phyloP scores from a whole-genome alignment of 202 grass and related monocot genomes.

The Tripidium arundinaceum region DNA sequence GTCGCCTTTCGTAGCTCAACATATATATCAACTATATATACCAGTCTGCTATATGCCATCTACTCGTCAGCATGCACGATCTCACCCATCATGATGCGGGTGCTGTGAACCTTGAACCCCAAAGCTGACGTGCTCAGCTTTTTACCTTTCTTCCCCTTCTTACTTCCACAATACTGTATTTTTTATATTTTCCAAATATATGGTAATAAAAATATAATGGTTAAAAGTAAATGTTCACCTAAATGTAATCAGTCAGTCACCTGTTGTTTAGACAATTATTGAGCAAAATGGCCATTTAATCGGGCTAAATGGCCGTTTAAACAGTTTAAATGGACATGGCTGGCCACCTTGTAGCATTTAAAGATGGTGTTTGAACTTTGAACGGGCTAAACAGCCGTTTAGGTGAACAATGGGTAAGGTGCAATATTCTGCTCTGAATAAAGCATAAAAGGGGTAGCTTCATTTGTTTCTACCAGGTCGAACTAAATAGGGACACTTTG shows the following conservation, averaged over 20 bases:
- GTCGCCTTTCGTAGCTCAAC: neutral
- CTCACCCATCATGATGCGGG: constrained; percentile 89
- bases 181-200: neutral
- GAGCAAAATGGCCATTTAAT: neutral
- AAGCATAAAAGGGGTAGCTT: neutral
- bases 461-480: neutral
- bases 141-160: constrained; percentile 85
- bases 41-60: neutral
- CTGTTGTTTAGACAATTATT: neutral
- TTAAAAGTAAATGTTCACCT: neutral
- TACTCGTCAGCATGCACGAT: constrained; percentile 28
- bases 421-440: neutral
- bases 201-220: neutral
- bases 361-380: neutral
- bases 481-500: neutral
- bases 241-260: neutral
- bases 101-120: constrained; percentile 83
- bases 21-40: neutral
- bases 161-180: neutral
- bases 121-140: constrained; percentile 58
- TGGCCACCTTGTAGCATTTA: neutral
- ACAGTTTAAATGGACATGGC: neutral
- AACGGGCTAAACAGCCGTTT: neutral
- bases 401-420: neutral
- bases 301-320: neutral